Evolutionary conservation across 345 rosid species (phyloP).

Genomic region (Heritiera littoralis): DNA sequence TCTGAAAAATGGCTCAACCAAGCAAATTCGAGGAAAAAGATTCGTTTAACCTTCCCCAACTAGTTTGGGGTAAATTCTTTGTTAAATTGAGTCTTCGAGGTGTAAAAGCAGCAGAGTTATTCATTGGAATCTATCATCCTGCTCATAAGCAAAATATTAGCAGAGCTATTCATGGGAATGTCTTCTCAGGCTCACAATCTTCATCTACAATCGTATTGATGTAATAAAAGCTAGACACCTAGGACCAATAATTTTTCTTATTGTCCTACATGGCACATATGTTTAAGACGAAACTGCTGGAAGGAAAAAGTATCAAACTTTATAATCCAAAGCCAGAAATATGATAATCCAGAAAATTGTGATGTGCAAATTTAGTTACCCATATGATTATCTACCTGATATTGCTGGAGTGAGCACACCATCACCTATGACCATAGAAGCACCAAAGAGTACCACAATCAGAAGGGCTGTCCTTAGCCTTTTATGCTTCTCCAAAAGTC

Average conservation of each 20-base stretch:
- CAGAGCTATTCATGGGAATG: neutral
- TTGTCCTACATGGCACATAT: neutral
- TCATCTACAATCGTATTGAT: neutral
- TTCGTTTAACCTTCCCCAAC: neutral
- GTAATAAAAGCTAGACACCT: neutral
- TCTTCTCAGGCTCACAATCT: neutral
- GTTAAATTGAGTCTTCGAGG: neutral
- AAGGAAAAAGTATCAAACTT: neutral
- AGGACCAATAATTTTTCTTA: neutral
- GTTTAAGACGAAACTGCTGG: neutral
- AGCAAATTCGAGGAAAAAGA: neutral
- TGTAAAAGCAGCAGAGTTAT: neutral
- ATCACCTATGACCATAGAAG: slow-evolving; percentile 86
- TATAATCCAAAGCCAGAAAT: neutral
- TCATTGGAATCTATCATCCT: neutral
- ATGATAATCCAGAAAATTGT: neutral
- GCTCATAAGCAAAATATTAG: neutral
- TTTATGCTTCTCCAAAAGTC: slow-evolving; percentile 77
- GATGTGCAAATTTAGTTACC: neutral
- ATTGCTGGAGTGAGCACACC: slow-evolving; percentile 88
- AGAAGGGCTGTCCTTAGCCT: slow-evolving; percentile 65
- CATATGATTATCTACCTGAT: slow-evolving; percentile 47
- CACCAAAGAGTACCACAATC: slow-evolving; percentile 68
- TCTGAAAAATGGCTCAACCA: neutral
- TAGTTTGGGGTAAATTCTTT: neutral